phyloP scores from a whole-genome alignment of 2,329 filamentous ascomycete species.

The Juglanconis sp. region DNA sequence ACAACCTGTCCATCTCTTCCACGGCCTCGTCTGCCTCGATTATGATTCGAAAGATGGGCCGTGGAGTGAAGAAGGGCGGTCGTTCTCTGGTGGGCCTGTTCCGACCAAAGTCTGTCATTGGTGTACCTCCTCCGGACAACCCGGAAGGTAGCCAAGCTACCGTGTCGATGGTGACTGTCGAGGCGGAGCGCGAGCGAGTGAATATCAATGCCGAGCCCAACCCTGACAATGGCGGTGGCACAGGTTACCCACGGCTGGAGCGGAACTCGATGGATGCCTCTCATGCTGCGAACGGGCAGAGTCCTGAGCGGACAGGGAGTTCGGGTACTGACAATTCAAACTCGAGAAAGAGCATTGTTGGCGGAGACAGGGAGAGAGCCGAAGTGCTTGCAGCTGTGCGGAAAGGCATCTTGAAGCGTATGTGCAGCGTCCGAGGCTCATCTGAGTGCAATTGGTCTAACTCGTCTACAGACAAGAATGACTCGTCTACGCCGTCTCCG shows the following conservation, averaged over 20 bases:
- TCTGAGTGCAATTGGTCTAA: constrained; percentile 16
- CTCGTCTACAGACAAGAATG: constrained; percentile 52
- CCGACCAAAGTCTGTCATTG: constrained; percentile 86
- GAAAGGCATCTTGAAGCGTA: constrained; percentile 94
- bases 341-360: constrained; percentile 82
- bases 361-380: constrained; percentile 83
- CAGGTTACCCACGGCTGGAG: constrained; percentile 81
- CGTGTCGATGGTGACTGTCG: constrained; percentile 92
- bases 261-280: constrained; percentile 73
- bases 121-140: constrained; percentile 68
- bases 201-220: constrained; percentile 71
- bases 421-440: constrained; percentile 27
- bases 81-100: constrained; percentile 92
- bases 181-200: constrained; percentile 82
- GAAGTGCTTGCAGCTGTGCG: constrained; percentile 89
- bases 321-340: constrained; percentile 59
- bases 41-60: constrained; percentile 98
- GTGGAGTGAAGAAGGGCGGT: constrained; percentile 92
- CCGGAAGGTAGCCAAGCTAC: constrained; percentile 72
- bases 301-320: constrained; percentile 50
- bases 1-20: constrained; percentile 89
- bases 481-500: constrained; percentile 65
- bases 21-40: constrained; percentile 86
- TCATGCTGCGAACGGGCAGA: constrained; percentile 39
- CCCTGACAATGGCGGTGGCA: constrained; percentile 66